Evolutionary conservation across 331 rosid species (phyloP), one percentile per base, ranked within the genome.

Genomic region (Acacia concinna): DNA sequence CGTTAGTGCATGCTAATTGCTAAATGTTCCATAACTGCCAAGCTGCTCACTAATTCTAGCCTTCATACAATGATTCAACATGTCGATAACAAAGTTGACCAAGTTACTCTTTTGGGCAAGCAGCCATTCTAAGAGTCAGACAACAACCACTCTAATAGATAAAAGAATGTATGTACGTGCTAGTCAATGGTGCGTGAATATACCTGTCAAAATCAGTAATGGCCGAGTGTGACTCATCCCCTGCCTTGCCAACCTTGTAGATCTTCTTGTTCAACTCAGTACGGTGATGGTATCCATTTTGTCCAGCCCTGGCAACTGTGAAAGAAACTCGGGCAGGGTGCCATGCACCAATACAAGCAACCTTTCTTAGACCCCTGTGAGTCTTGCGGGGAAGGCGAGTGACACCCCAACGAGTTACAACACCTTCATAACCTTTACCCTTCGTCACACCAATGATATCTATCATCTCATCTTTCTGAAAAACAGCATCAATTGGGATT

Each of bases 261-360:
- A 93, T 5, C 79, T 93, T 93, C 74, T 93, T 93, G 40, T 93
- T 92, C 93, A 92, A 52, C 80, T 92, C 96, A 23, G 97, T 92
- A 1, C 97, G 89, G 80, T 92, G 97, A 71, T 92, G 96, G 75
- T 92, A 92, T 31, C 97, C 97, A 79, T 92, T 92, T 82, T 92
- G 97, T 68, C 97, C 96, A 81, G 97, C 97, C 85, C 97, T 90
- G 17, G 96, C 97, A 68, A 92, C 96, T 0, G 96, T 90, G 57
- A 89, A 92, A 4, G 97, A 92, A 25, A 92, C 97, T 73, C 97
- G 86, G 4, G 97, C 94, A 78, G 97, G 97, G 79, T 90, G 96
- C 96, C 97, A 90, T 3, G 96, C 93, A 87, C 97, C 97, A 75
- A 92, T 92, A 84, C 97, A 92, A 66, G 97, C 97, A 51, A 92